Evolutionary conservation across 129 eudicot species (phyloP), one percentile per base, ranked within the genome.

Genomic region (Oenanthe sinensis): DNA sequence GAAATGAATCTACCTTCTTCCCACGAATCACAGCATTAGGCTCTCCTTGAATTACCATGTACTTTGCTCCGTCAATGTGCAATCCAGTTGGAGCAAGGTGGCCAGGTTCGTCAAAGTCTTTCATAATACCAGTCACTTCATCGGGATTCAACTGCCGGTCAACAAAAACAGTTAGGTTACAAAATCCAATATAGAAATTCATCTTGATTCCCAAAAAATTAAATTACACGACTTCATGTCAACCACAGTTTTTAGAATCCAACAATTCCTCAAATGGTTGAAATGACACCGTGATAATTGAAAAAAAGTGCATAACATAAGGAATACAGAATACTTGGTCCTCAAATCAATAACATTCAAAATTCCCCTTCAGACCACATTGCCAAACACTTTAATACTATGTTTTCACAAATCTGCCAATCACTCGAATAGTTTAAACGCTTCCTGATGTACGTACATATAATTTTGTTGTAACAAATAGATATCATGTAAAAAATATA

Each of bases 1-100:
- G 46, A 50, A 11, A 33, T 5, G 12, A 40, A 40, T 10, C 7
- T 46, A 89, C 89, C 93, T 89, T 89, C 81, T 89, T 87, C 55
- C 93, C 93, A 77, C 87, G 89, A 81, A 88, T 88, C 67, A 88
- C 92, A 65, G 89, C 92, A 17, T 88, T 85, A 43, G 89, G 75
- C 79, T 87, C 91, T 26, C 91, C 91, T 81, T 87, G 88, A 78
- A 88, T 80, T 9, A 88, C 92, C 92, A 89, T 89, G 81, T 89
- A 89, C 84, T 89, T 89, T 47, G 81, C 82, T 37, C 93, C 89
- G 0, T 55, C 89, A 39, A 89, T 81, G 85, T 81, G 82, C 54
- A 89, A 43, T 52, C 93, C 93, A 36, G 91, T 85, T 0, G 93
- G 91, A 74, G 93, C 93, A 81, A 89, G 93, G 49, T 82, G 77